Base-by-base conservation (phyloP, 345 rosid species). In the Salix purpurea region DNA sequence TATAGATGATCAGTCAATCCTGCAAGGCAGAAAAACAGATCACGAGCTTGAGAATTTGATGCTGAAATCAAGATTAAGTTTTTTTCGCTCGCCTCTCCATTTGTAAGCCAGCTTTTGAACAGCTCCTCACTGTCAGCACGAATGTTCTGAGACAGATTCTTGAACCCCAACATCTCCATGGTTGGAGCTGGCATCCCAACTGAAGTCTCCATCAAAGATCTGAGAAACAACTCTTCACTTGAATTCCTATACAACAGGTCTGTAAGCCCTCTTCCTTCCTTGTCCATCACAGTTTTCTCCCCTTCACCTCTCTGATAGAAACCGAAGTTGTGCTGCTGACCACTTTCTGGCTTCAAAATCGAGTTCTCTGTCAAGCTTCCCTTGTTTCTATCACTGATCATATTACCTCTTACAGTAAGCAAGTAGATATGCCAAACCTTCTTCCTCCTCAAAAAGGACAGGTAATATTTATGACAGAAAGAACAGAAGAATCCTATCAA, bases 41-140 rank as follows among this genome's bases (percentile, higher is more conserved):
- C 10, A 52, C 2, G 23, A 52, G 58, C 58, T 52, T 19, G 58
- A 52, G 58, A 7, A 7, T 52, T 19, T 6, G 58, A 52, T 6
- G 58, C 58, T 19, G 23, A 52, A 52, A 52, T 52, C 23, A 6
- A 52, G 23, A 52, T 52, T 1, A 19, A 6, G 0, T 19, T 6
- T 52, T 52, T 42, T 21, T 28, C 64, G 74, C 91, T 87, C 87
- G 89, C 95, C 95, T 89, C 92, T 83, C 91, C 95, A 79, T 79
- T 89, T 0, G 86, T 87, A 58, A 91, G 95, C 95, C 95, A 91
- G 81, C 84, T 85, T 75, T 85, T 88, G 89, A 91, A 91, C 72
- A 91, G 91, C 79, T 91, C 95, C 81, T 91, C 95, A 19, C 95
- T 91, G 30, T 91, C 90, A 0, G 90, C 40, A 7, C 90, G 90